Evolutionary conservation across 1,284 basidiomycete genomes (phyloP).

Genomic region (Naganishia liquefaciens): DNA sequence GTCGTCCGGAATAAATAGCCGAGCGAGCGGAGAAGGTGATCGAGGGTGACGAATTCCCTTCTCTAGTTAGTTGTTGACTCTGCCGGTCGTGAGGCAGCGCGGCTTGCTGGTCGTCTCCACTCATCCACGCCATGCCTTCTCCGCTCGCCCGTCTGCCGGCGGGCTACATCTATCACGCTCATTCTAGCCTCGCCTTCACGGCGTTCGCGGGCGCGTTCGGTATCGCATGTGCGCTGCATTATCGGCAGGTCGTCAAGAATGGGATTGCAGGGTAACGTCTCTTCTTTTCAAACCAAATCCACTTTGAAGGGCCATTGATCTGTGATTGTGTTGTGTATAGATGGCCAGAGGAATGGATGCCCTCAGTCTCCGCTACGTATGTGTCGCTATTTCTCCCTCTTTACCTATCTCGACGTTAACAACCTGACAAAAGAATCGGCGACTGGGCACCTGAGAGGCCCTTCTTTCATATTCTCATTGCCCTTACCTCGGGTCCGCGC

Average conservation of each 20-base stretch:
- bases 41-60: not conserved
- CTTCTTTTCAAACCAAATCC: no score
- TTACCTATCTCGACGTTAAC: not conserved
- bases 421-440: slow-evolving; percentile 64
- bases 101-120: no score
- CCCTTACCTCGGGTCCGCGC: slow-evolving; percentile 79
- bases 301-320: no score
- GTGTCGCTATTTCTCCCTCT: slow-evolving; percentile 51
- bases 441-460: slow-evolving; percentile 90
- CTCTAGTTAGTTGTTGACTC: not conserved
- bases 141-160: slow-evolving; percentile 25
- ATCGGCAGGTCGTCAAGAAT: slow-evolving; percentile 86
- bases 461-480: slow-evolving; percentile 87
- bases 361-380: slow-evolving; percentile 83
- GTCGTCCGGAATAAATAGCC: no score
- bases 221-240: slow-evolving; percentile 72
- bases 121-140: not conserved
- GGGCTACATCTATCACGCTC: slow-evolving; percentile 53
- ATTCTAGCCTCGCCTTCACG: slow-evolving; percentile 68
- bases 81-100: not conserved
- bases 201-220: slow-evolving; percentile 73
- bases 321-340: no score
- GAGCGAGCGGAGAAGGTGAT: not conserved
- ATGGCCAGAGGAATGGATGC: slow-evolving; percentile 30
- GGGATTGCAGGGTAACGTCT: slow-evolving; percentile 57